Conservation (phyloP, 768 basidiomycete species). For the Solioccasus polychromus region DNA sequence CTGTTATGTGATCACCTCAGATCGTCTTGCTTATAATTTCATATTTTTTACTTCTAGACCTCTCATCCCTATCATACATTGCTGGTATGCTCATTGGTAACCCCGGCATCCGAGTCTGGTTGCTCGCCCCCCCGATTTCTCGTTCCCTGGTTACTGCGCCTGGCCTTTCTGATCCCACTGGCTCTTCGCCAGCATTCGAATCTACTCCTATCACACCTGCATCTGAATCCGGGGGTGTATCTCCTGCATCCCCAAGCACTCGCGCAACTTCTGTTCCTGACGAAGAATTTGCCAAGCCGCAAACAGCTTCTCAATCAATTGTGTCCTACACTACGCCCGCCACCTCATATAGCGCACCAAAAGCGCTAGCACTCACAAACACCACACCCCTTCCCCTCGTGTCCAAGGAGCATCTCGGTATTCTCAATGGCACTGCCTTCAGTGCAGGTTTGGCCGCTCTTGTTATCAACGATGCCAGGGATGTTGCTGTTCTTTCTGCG, state of each 20-base stretch:
- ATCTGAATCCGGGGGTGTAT: slow-evolving; percentile 35
- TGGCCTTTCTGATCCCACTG: slow-evolving; percentile 1
- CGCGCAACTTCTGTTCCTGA: slow-evolving; percentile 27
- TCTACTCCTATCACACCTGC: slow-evolving; percentile 19
- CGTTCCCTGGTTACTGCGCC: slow-evolving; percentile 15
- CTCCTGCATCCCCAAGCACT: slow-evolving; percentile 44
- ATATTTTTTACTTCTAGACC: too few relatives aligned
- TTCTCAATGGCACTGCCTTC: slow-evolving; percentile 85
- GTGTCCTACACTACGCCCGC: background rate
- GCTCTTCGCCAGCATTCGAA: too few relatives aligned
- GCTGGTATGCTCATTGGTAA: slow-evolving; percentile 80
- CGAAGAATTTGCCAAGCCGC: slow-evolving; percentile 17
- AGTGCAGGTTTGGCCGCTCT: slow-evolving; percentile 76
- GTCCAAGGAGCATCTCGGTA: slow-evolving; percentile 77
- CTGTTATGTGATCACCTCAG: background rate
- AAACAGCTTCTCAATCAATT: background rate
- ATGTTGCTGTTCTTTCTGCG: slow-evolving; percentile 55
- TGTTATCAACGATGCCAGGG: slow-evolving; percentile 68
- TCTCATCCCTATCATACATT: slow-evolving; percentile 78
- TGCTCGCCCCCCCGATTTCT: slow-evolving; percentile 34
- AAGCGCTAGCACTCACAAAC: slow-evolving; percentile 57
- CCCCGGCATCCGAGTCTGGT: slow-evolving; percentile 74
- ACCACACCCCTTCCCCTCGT: slow-evolving; percentile 64
- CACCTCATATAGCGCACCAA: slow-evolving; percentile 23
- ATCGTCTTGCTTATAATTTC: slow-evolving; percentile 9